Evolutionary conservation across 2,329 filamentous ascomycete genomes (phyloP), one percentile per base, ranked within the genome.

Genomic region (Fusarium sterilihyphosum): DNA sequence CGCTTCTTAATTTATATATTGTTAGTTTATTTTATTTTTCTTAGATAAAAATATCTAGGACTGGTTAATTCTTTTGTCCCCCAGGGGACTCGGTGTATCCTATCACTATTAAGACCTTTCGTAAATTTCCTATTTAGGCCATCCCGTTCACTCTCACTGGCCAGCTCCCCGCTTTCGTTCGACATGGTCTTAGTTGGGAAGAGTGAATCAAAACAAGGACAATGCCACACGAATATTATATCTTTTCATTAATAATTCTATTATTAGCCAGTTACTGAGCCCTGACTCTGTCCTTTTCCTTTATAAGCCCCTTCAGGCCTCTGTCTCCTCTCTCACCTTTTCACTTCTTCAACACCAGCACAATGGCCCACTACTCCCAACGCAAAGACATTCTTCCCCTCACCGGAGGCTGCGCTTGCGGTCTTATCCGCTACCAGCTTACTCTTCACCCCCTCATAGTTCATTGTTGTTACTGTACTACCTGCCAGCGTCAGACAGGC

Each of bases 371-470:
- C 65, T 80, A 79, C 77, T 74, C 77, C 17, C 56, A 78, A 49
- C 76, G 70, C 26, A 63, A 73, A 49, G 57, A 75, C 59, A 67
- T 78, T 60, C 76, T 80, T 66, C 80, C 80, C 70, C 75, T 84
- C 70, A 65, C 79, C 38, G 82, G 83, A 65, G 91, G 90, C 66
- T 94, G 93, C 80, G 88, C 89, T 60, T 94, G 92, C 80, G 91
- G 91, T 20, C 90, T 92, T 77, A 86, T 92, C 73, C 92, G 92
- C 80, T 92, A 93, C 80, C 83, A 91, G 18, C 85, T 90, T 38
- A 89, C 90, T 75, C 83, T 92, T 6, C 83, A 92, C n/a, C 80
- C 85, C 26, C 77, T 87, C 47, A 70, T 84, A 59, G 81, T 84
- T 40, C 83, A 87, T 75, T 84, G 83, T 81, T 87, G 86, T 78